Percentiles rank a stretch among this genome's conserved stretches.
These are phyloP conservation scores for Clohesyomyces aquaticus DNA, from an alignment of 495 filamentous ascomycete genomes.

Conservation along the genomic window DNA sequence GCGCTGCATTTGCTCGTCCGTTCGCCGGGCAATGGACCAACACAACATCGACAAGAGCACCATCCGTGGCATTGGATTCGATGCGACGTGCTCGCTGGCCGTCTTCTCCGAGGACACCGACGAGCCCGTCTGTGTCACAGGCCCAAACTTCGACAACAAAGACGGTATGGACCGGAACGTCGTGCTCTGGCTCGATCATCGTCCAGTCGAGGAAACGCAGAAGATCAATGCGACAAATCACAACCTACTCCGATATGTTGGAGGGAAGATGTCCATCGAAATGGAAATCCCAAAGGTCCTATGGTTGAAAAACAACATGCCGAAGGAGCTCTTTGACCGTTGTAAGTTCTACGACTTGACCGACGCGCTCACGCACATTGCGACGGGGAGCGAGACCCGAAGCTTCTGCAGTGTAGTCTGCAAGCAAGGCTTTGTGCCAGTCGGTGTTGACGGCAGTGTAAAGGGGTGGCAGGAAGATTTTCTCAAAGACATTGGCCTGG, in stretches of 20 bases:
- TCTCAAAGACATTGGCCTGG: slow-evolving; percentile 76
- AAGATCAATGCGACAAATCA: slow-evolving; percentile 91
- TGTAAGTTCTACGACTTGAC: slow-evolving; percentile 96
- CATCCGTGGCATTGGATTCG: slow-evolving; percentile 90
- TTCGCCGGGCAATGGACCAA: slow-evolving; percentile 74
- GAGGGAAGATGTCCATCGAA: slow-evolving; percentile 95
- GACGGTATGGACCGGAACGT: slow-evolving; percentile 82
- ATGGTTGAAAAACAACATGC: slow-evolving; percentile 98
- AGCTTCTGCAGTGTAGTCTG: slow-evolving; percentile 94
- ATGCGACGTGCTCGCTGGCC: slow-evolving; percentile 93
- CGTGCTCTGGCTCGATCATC: slow-evolving; percentile 90
- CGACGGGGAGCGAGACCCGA: slow-evolving; percentile 88
- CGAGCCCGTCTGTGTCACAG: slow-evolving; percentile 86
- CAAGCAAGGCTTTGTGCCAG: slow-evolving; percentile 93
- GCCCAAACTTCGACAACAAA: slow-evolving; percentile 74
- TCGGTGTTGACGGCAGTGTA: slow-evolving; percentile 94
- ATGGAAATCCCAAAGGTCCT: slow-evolving; percentile 99
- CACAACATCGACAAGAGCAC: slow-evolving; percentile 72
- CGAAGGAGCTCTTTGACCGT: slow-evolving; percentile 80
- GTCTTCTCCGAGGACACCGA: slow-evolving; percentile 88
- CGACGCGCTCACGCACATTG: slow-evolving; percentile 92
- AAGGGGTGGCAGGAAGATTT: slow-evolving; percentile 99
- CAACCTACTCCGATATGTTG: slow-evolving; percentile 92
- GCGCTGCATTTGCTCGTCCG: slow-evolving; percentile 82
- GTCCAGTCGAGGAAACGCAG: slow-evolving; percentile 83